Conservation (phyloP, 2,329 filamentous ascomycete genomes). For the Penicillium sclerotiorum region DNA sequence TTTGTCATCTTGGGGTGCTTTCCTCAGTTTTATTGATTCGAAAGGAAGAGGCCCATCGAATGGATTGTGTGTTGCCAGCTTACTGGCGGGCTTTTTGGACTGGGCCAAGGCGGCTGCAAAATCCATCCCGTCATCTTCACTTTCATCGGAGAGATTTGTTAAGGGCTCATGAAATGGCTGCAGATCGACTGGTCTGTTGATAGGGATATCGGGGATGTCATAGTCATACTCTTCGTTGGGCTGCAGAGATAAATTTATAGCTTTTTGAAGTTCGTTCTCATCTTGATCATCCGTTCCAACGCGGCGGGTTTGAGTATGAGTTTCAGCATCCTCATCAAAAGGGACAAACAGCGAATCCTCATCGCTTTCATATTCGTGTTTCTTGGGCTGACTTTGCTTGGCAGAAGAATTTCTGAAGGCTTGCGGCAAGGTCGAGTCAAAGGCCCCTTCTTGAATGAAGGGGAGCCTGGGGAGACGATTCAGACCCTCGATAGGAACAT, state of each 20-base stretch:
- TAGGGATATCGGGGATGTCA: slow-evolving; percentile 36
- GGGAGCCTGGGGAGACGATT: slow-evolving; percentile 74
- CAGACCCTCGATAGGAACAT: slow-evolving; percentile 86
- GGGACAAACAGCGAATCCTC: slow-evolving; percentile 61
- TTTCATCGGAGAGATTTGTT: slow-evolving; percentile 44
- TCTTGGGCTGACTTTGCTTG: slow-evolving; percentile 50
- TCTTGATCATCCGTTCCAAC: slow-evolving; percentile 59
- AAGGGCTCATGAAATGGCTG: slow-evolving; percentile 23
- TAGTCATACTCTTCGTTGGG: slow-evolving; percentile 45
- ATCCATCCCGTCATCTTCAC: slow-evolving; percentile 76
- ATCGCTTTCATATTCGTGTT: slow-evolving; percentile 40
- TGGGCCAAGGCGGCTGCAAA: slow-evolving; percentile 74
- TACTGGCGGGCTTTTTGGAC: slow-evolving; percentile 64
- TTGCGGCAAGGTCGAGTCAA: slow-evolving; percentile 40
- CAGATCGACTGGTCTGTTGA: slow-evolving; percentile 53
- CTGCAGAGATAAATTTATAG: slow-evolving; percentile 82
- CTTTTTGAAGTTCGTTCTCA: slow-evolving; percentile 75
- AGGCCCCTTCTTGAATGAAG: slow-evolving; percentile 40
- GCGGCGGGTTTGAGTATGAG: slow-evolving; percentile 24
- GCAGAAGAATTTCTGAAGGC: too few species aligned
- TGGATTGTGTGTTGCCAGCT: slow-evolving; percentile 45
- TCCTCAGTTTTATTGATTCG: slow-evolving; percentile 74
- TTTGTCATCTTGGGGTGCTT: slow-evolving; percentile 48
- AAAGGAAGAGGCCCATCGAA: slow-evolving; percentile 88
- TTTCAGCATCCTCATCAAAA: slow-evolving; percentile 43